These are phyloP conservation scores for Phytopythium delawarense DNA, from an alignment of 352 stramenopile genomes.

Conservation along the genomic window DNA sequence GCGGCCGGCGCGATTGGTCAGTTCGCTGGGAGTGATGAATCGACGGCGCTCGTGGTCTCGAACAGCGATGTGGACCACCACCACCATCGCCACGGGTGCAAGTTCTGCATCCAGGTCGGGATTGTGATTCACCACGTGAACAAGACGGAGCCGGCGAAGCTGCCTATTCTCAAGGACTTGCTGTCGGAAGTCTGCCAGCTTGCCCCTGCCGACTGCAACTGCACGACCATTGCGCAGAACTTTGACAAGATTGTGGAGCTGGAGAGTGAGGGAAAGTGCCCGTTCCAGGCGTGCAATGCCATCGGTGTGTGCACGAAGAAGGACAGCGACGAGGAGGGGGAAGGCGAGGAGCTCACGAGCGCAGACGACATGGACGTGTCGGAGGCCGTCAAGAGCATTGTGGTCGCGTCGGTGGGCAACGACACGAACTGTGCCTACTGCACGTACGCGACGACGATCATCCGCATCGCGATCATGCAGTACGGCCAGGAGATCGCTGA, in stretches of 20 bases:
- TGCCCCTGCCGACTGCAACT: constrained; percentile 38
- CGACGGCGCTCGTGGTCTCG: constrained; percentile 1
- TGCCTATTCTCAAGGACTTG: constrained; percentile 42
- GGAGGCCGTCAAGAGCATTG: constrained; percentile 29
- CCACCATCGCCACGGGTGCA: constrained; percentile 25
- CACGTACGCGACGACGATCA: constrained; percentile 52
- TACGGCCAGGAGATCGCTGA: constrained; percentile 47
- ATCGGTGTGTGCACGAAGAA: constrained; percentile 43
- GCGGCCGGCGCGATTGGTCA: constrained; percentile 1
- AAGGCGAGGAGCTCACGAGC: constrained; percentile 10
- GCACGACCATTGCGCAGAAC: constrained; percentile 41
- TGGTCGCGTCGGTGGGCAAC: constrained; percentile 28
- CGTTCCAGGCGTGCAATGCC: constrained; percentile 44
- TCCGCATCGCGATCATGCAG: constrained; percentile 58
- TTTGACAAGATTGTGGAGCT: constrained; percentile 67
- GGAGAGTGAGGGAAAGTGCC: constrained; percentile 46
- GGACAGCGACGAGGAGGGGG: background rate
- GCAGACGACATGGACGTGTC: constrained; percentile 10
- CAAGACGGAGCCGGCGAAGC: constrained; percentile 29
- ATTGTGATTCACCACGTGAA: constrained; percentile 42
- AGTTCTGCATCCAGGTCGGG: constrained; percentile 48
- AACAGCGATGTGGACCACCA: constrained; percentile 8
- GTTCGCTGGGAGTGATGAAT: background rate
- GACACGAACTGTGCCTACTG: constrained; percentile 55
- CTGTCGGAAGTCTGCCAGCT: constrained; percentile 47